Evolutionary conservation across 352 stramenopile genomes (phyloP).

Genomic region (Phytophthora cactorum): DNA sequence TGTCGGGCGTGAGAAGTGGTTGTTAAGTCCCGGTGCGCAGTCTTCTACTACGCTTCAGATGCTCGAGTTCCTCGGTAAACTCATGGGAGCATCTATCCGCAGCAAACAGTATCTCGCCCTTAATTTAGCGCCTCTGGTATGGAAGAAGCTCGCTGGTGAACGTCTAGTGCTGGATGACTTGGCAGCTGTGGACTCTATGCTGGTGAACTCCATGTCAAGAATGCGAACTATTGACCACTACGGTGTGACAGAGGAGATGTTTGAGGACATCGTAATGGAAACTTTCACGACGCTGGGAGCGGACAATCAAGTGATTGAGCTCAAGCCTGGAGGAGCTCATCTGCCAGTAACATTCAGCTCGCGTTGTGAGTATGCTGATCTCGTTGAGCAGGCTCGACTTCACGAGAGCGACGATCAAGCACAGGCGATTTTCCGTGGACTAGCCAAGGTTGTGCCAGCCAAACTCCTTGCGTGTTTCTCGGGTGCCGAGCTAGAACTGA

Average conservation of each 20-base stretch:
- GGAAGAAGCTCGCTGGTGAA: constrained; percentile 90
- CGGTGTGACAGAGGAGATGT: constrained; percentile 86
- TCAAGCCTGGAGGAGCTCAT: constrained; percentile 67
- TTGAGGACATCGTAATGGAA: constrained; percentile 92
- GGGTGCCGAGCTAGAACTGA: constrained; percentile 75
- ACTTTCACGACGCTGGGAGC: constrained; percentile 91
- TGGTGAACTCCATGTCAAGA: constrained; percentile 89
- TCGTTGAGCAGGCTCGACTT: constrained; percentile 82
- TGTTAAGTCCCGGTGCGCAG: constrained; percentile 84
- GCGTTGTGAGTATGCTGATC: constrained; percentile 77
- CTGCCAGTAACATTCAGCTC: constrained; percentile 84
- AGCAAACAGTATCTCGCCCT: constrained; percentile 91
- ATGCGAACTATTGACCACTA: constrained; percentile 82
- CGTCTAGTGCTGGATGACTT: constrained; percentile 82
- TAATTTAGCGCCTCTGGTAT: constrained; percentile 87
- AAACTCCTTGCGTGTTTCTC: constrained; percentile 84
- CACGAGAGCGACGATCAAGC: constrained; percentile 77
- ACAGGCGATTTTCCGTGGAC: constrained; percentile 53
- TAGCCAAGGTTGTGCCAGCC: constrained; percentile 80
- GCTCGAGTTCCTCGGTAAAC: constrained; percentile 93
- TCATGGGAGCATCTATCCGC: constrained; percentile 89
- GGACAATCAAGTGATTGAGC: constrained; percentile 79
- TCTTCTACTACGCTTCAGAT: constrained; percentile 67
- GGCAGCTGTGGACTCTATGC: constrained; percentile 81
- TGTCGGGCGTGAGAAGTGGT: constrained; percentile 87